Percentiles rank a stretch among this genome's conserved stretches.
Conservation (phyloP, 2,329 filamentous ascomycete genomes). For the Tolypocladium cylindrosporum region DNA sequence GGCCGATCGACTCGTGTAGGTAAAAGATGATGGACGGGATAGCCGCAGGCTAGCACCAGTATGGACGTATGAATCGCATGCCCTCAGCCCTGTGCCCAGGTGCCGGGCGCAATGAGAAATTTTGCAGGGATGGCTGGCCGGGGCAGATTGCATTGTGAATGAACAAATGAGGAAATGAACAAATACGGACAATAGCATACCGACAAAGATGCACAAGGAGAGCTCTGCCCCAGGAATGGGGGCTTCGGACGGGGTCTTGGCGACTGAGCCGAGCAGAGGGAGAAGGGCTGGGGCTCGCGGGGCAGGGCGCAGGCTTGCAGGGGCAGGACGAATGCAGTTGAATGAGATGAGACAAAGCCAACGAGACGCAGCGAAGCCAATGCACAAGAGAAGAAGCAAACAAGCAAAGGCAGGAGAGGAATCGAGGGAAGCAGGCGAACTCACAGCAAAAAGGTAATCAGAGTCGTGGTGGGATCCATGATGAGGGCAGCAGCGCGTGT, state of each 20-base stretch:
- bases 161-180: not conserved
- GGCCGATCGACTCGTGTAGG: not conserved
- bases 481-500: slow-evolving; percentile 3
- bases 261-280: not conserved
- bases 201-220: not conserved
- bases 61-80: not conserved
- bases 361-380: slow-evolving; percentile 1
- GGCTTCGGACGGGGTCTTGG: not conserved
- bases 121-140: not conserved
- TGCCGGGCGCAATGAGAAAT: not conserved
- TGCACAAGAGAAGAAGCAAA: slow-evolving; percentile 3
- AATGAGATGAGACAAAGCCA: not conserved
- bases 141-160: not conserved
- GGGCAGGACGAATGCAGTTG: not conserved
- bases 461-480: slow-evolving; percentile 54
- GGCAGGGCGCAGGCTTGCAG: not conserved
- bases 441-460: slow-evolving; percentile 61
- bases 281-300: not conserved
- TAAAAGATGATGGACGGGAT: not conserved
- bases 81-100: not conserved
- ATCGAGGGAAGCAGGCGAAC: slow-evolving; percentile 13
- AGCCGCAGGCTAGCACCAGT: not conserved
- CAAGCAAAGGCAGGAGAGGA: not conserved
- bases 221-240: not conserved
- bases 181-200: not conserved